These are phyloP conservation scores for Fabrea salina DNA, from an alignment of 169 alveolate species.

Conservation along the genomic window DNA sequence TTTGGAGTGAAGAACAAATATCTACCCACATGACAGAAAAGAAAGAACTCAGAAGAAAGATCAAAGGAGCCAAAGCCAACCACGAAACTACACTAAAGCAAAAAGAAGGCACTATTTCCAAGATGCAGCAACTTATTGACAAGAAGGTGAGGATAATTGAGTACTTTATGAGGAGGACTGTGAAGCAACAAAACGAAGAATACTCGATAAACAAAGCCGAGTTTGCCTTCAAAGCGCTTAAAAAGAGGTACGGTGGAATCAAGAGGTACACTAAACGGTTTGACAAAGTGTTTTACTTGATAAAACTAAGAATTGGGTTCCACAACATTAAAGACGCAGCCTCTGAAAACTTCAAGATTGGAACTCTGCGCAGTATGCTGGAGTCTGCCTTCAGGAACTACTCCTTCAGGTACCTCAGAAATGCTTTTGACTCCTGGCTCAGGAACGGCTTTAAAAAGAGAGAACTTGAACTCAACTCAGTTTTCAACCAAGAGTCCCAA, in stretches of 20 bases:
- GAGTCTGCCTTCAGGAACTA: background rate
- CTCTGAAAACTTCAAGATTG: background rate
- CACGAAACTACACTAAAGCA: background rate
- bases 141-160: background rate
- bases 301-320: background rate
- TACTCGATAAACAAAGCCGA: constrained; percentile 6
- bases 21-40: background rate
- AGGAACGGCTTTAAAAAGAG: background rate
- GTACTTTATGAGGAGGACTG: background rate
- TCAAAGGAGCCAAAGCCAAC: background rate
- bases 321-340: background rate
- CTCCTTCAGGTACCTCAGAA: background rate
- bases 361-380: background rate
- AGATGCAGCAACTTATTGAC: background rate
- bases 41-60: background rate
- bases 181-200: background rate
- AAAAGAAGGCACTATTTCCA: background rate
- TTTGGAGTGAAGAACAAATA: background rate
- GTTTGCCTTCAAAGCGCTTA: constrained; percentile 20
- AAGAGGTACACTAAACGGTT: background rate
- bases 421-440: constrained; percentile 10
- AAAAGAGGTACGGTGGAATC: background rate
- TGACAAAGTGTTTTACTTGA: background rate
- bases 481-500: background rate
- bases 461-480: background rate